Percentiles rank a stretch among this genome's conserved stretches.
These are phyloP conservation scores for Penicillium capsulatum DNA, from an alignment of 2,329 filamentous ascomycete genomes.

Conservation along the genomic window DNA sequence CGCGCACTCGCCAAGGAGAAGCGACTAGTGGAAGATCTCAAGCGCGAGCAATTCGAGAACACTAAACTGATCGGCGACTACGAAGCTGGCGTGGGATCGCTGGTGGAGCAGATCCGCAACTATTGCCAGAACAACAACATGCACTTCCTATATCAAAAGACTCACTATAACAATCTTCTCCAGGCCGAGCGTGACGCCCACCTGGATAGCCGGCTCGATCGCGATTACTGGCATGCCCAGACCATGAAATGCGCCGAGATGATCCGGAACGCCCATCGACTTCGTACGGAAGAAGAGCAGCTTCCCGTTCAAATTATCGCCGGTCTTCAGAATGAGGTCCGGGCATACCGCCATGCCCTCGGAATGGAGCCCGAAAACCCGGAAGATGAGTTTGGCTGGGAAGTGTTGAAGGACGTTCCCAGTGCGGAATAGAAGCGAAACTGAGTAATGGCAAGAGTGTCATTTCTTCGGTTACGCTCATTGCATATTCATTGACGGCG, in stretches of 20 bases:
- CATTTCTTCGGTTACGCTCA: no score
- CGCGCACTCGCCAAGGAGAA: conserved; percentile 46
- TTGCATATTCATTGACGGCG: no score
- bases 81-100: conserved; percentile 44
- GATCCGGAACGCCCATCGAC: conserved; percentile 46
- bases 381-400: conserved; percentile 49
- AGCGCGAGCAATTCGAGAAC: conserved; percentile 47
- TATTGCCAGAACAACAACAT: conserved; percentile 50
- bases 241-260: conserved; percentile 47
- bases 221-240: conserved; percentile 48
- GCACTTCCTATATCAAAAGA: conserved; percentile 45
- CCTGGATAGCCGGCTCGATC: conserved; percentile 46
- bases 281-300: conserved; percentile 48
- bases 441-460: neutral
- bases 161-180: conserved; percentile 49
- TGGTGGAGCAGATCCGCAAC: conserved; percentile 50
- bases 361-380: conserved; percentile 47
- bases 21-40: conserved; percentile 40
- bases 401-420: conserved; percentile 45
- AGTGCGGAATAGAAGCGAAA: conserved; percentile 28
- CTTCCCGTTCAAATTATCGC: conserved; percentile 42
- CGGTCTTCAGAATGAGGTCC: conserved; percentile 48
- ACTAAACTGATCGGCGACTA: conserved; percentile 47
- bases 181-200: conserved; percentile 50
- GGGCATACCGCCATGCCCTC: conserved; percentile 45